phyloP scores from a whole-genome alignment of 129 eudicot genomes.

The Arctium lappa region DNA sequence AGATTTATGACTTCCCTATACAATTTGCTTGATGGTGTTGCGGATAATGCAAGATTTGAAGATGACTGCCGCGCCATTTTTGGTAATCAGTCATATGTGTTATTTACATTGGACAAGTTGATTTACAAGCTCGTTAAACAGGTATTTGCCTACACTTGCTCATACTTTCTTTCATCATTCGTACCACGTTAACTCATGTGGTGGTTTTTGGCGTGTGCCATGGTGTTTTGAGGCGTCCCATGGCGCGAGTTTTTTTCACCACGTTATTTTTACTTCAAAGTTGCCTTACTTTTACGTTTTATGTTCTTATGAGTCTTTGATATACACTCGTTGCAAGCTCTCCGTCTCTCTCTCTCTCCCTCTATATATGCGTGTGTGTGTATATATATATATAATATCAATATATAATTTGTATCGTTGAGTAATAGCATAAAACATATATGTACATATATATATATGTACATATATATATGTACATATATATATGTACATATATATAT shows the following conservation, averaged over 20 bases:
- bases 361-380: too few relatives aligned
- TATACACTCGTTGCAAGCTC: background rate
- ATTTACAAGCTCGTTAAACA: constrained; percentile 92
- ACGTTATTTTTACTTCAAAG: background rate
- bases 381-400: too few relatives aligned
- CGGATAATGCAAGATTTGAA: constrained; percentile 87
- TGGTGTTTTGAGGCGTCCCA: background rate
- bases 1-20: constrained; percentile 80
- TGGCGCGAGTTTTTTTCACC: too few relatives aligned
- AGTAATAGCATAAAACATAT: background rate
- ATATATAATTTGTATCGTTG: background rate
- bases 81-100: constrained; percentile 91
- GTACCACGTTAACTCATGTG: too few relatives aligned
- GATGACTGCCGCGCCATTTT: constrained; percentile 91
- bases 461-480: background rate
- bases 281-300: background rate
- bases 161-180: background rate
- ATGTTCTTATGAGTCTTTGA: background rate
- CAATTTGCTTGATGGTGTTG: constrained; percentile 83
- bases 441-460: background rate
- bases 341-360: background rate
- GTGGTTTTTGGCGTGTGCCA: background rate
- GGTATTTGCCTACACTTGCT: constrained; percentile 36
- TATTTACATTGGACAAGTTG: constrained; percentile 93
- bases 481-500: background rate